Base-by-base conservation (phyloP, 2,329 filamentous ascomycete genomes). In the Sclerotinia nivalis region DNA sequence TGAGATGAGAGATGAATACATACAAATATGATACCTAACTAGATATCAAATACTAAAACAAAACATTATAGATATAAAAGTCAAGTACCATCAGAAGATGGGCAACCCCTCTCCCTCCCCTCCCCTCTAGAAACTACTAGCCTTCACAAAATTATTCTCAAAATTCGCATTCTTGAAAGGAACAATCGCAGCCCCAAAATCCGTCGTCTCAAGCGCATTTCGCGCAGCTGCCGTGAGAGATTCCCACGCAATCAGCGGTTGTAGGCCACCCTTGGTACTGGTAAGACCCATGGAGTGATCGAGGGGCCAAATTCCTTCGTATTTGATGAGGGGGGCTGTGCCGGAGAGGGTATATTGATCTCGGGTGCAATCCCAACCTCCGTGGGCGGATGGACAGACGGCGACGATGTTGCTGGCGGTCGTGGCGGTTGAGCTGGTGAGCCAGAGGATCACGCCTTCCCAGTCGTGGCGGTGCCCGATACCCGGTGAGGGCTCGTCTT, bases 391-490 rank as follows among this genome's bases (percentile, higher is more conserved):
- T 2, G 84, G 84, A 31, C 84, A 85, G 10, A 86, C 82, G 31
- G 84, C 84, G 1, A 82, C 74, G 43, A 87, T 76, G 62, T 84
- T 79, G 20, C 70, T 72, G 20, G 79, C 74, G 12, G 76, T 74
- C 0, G 73, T 75, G 22, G 76, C 69, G 2, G 79, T 77, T 0
- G 75, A 65, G 13, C 78, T 78, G 0, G 80, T 79, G 0, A 87
- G 80, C 83, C 83, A 87, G 37, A 87, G 80, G 49, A 87, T 82
- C 0, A 83, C 79, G n/a, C 82, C 83, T 73, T 87, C 85, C 85
- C 85, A 87, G 74, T 87, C 85, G 76, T 87, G 83, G 28, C 84
- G 82, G 73, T 87, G 85, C 12, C 84, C 85, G 4, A 81, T 78
- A 0, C 79, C 80, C 0, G 70, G 58, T 37, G 73, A 75, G 15